Evolutionary conservation across 306 rosid species (phyloP), one percentile per base, ranked within the genome.

Genomic region (Vicia faba): DNA sequence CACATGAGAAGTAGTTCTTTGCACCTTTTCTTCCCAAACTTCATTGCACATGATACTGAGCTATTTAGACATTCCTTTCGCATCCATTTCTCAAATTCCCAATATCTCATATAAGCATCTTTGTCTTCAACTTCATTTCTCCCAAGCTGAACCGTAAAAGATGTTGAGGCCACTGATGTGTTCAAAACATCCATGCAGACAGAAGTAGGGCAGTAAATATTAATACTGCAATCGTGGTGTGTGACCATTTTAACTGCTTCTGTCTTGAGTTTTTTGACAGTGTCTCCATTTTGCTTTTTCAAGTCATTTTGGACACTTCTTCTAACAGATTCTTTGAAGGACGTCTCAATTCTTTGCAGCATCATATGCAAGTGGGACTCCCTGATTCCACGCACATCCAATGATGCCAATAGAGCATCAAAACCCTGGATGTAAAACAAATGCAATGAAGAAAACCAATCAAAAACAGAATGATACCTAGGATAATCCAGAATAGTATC

Each of bases 41-140:
- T 81, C 69, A 63, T 46, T 44, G 87, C 90, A 78, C 68, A 71
- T 56, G 83, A 73, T 75, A 68, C 63, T 8, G 84, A 77, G 35
- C 79, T 79, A 70, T 61, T 84, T 61, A 77, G 75, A 69, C 83
- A 78, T 81, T 89, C 88, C 70, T 74, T 83, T 83, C 66, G 83
- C 83, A 83, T 81, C 96, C 96, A 89, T 61, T 79, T 81, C 66
- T 86, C 89, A n/a, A 84, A 84, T 70, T 89, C 96, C 66, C 51
- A 78, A 49, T 89, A 84, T 76, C 92, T 84, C 79, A 79, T 75
- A 13, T 79, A 70, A 56, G 86, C 80, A 74, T 80, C 79, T 40
- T 48, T 75, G 74, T 74, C 79, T 29, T 84, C 88, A 48, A 68
- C 28, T 73, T 81, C 75, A 74, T 70, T 79, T 76, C 53, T 72